Evolutionary conservation across 352 stramenopile species (phyloP), one percentile per base, ranked within the genome.

Genomic region (Phytophthora sojae): DNA sequence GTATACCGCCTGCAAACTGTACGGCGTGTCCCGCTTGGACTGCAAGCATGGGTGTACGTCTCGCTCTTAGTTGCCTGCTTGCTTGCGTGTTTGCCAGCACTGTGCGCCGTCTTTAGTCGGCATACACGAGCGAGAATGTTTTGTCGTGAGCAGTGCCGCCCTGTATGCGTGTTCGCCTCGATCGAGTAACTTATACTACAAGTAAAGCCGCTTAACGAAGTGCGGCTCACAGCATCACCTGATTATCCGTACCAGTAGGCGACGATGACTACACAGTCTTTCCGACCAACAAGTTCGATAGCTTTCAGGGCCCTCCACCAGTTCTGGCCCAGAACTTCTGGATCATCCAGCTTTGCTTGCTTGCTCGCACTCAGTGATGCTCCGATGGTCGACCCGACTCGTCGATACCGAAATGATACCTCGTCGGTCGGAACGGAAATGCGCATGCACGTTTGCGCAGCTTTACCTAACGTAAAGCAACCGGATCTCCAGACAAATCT

Each of bases 1-100:
- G 25, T 26, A 19, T 51, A 51, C 45, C 45, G 45, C 45, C 6
- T 23, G 8, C n/a, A 51, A 51, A 29, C 45, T 51, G 45, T 15
- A 25, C 45, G n/a, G 45, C n/a, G 45, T 51, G 45, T 51, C n/a
- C 45, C n/a, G 45, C n/a, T 51, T 26, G n/a, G 45, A 51, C 45
- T 51, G 45, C 45, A 51, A 51, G 19, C 45, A 26, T 25, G 45
- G n/a, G 4, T 51, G n/a, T 14, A 26, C 12, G 45, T 6, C 45
- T 26, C n/a, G n/a, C 17, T 12, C 11, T 5, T 45, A 17, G 15
- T 8, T 9, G 42, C 42, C 42, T 49, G 42, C 42, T 17, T 49
- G 39, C 39, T 15, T 49, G 39, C 39, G 21, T 21, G 21, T 21
- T 21, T 12, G 11, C 37, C 14, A 49, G 0, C 15, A 19, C 42